Conservation (phyloP, 495 filamentous ascomycete genomes). For the Talaromyces adpressus region DNA sequence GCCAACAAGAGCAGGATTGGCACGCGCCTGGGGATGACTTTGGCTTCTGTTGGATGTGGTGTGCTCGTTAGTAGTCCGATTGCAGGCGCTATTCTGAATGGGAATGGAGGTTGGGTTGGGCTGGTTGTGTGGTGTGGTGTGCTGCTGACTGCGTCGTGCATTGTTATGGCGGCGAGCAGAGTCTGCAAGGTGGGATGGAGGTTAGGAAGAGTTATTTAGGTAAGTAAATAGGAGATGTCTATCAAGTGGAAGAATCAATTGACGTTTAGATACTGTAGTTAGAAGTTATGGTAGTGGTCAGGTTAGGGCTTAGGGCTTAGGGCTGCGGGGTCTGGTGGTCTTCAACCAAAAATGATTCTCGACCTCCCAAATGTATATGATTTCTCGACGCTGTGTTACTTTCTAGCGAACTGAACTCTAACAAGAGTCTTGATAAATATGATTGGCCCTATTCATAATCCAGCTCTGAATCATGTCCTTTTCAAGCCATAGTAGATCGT, state of each 20-base stretch:
- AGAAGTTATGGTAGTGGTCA: background rate
- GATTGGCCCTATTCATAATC: background rate
- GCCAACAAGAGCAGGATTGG: constrained; percentile 21
- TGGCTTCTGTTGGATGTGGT: constrained; percentile 18
- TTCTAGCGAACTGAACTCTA: background rate
- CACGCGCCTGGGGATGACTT: constrained; percentile 28
- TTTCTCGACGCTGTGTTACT: background rate
- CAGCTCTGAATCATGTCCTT: background rate
- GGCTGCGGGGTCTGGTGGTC: background rate
- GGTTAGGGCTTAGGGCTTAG: background rate
- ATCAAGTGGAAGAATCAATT: too few species aligned
- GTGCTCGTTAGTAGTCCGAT: constrained; percentile 29
- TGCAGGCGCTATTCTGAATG: constrained; percentile 21
- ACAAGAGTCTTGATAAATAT: background rate
- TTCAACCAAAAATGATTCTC: background rate
- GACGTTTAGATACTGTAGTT: background rate
- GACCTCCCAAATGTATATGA: background rate
- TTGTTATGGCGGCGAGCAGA: background rate
- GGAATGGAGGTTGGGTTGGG: constrained; percentile 3
- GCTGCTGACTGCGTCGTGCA: constrained; percentile 2
- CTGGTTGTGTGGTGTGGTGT: constrained; percentile 3
- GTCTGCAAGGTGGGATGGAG: constrained; percentile 1
- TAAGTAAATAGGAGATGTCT: background rate
- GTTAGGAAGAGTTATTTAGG: background rate
- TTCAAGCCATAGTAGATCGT: background rate